Base-by-base conservation (phyloP, 441 rosid species). In the Euphorbia schlechtendalii region DNA sequence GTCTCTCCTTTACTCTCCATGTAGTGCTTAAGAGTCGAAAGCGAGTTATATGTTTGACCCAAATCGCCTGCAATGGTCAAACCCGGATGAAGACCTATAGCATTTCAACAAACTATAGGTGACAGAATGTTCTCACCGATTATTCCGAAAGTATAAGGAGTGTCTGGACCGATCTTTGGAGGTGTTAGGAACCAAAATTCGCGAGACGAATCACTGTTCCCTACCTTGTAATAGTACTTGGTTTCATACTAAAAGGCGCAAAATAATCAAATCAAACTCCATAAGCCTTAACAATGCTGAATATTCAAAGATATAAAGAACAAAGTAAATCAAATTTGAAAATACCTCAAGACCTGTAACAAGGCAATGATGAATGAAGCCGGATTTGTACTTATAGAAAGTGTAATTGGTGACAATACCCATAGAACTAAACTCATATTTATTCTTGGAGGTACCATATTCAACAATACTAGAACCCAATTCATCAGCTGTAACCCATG, bases 401-500 rank as follows among this genome's bases (percentile, higher is more conserved):
- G 92, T 82, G 67, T 89, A 91, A 78, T 81, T 87, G 2, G 77
- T 66, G 71, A 61, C 60, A 3, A 70, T 84, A 25, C 92, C 98
- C 65, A 80, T 56, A 71, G 94, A 90, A 34, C 77, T 67, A 61
- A 63, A 81, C 48, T 77, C 82, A 77, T 85, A 82, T 4, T 71
- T 78, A 34, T 84, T 73, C 55, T 69, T 73, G 0, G 73, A 67
- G 8, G 65, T 38, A 28, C 96, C 89, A 70, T 83, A 88, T 34
- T 68, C 71, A 51, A 85, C 89, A 64, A 69, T 72, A 71, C 77
- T 78, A 4, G 79, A 71, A 61, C 85, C 93, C 51, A 87, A 81
- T 68, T 82, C 92, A 67, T 83, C 86, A 55, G 85, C 73, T 7
- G 95, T 87, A 34, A 89, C 88, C 94, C 98, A 89, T 36, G 96